Percentiles rank a stretch among this genome's conserved stretches.
Conservation (phyloP, 768 basidiomycete species). For the Trichaptum fuscoviolaceum region DNA sequence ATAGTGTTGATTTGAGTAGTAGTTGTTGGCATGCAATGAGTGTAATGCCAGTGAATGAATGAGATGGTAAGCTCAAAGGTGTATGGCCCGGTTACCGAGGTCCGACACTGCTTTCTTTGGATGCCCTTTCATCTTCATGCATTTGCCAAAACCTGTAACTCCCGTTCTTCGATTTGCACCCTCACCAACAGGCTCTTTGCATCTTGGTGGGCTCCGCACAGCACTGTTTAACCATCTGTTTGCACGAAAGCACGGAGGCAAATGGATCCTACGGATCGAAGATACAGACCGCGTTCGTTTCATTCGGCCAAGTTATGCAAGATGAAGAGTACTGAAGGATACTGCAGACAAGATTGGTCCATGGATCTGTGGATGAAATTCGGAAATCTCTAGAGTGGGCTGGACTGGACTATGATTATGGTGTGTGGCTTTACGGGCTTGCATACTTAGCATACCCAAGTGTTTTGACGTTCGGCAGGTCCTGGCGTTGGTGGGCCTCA, state of each 20-base stretch:
- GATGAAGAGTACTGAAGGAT: background rate
- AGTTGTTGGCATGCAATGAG: too few species aligned
- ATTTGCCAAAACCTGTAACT: background rate
- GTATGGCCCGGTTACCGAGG: too few species aligned
- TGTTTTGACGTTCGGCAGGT: conserved; percentile 38
- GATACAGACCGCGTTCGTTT: conserved; percentile 87
- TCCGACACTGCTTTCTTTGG: too few species aligned
- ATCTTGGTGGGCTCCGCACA: conserved; percentile 91
- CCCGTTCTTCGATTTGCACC: conserved; percentile 84
- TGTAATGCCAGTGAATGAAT: too few species aligned
- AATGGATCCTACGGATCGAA: conserved; percentile 90
- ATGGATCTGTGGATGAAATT: conserved; percentile 81
- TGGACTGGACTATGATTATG: conserved; percentile 86
- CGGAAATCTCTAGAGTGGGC: conserved; percentile 81
- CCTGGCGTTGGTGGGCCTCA: conserved; percentile 72
- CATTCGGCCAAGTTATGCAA: background rate
- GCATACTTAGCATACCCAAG: conserved; percentile 1
- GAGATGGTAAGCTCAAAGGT: too few species aligned
- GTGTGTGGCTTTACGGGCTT: conserved; percentile 34
- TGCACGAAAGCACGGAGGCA: conserved; percentile 75
- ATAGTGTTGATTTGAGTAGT: too few species aligned
- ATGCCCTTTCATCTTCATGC: background rate
- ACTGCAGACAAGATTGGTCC: conserved; percentile 67
- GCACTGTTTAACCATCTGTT: conserved; percentile 90
- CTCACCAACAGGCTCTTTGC: conserved; percentile 91